phyloP scores from a whole-genome alignment of 768 basidiomycete species.

The Pseudohyphozyma bogoriensis region DNA sequence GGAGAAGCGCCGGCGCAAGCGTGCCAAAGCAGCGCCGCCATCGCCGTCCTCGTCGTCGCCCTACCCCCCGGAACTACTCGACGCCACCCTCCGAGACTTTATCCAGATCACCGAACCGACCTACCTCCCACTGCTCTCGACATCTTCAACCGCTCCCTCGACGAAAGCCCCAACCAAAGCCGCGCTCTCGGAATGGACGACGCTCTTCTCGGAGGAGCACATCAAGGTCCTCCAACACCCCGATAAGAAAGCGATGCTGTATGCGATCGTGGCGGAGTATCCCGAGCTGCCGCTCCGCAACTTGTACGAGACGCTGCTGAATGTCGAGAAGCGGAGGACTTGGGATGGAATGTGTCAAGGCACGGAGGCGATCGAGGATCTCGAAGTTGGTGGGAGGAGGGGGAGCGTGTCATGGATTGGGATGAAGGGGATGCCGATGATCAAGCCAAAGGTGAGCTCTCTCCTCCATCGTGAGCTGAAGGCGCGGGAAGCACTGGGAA shows the following conservation, averaged over 20 bases:
- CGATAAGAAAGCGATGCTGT: slow-evolving; percentile 18
- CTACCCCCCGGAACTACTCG: slow-evolving; percentile 20
- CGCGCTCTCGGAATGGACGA: slow-evolving; percentile 19
- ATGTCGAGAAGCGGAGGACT: slow-evolving; percentile 3
- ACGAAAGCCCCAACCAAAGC: neutral
- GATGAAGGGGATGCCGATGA: slow-evolving; percentile 30
- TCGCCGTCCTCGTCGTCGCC: neutral
- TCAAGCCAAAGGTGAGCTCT: slow-evolving; percentile 25
- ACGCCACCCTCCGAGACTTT: slow-evolving; percentile 26
- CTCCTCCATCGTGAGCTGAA: too few relatives aligned
- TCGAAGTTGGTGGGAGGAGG: slow-evolving; percentile 13
- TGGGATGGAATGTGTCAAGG: slow-evolving; percentile 29
- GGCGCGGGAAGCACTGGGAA: too few relatives aligned
- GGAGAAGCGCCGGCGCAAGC: neutral
- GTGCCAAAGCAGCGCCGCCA: neutral
- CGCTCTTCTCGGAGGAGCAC: slow-evolving; percentile 6
- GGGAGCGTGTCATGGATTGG: slow-evolving; percentile 25
- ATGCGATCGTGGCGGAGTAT: slow-evolving; percentile 21
- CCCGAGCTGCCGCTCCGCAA: slow-evolving; percentile 21
- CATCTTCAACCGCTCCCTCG: neutral
- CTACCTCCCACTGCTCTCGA: slow-evolving; percentile 11
- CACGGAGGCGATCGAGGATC: slow-evolving; percentile 20
- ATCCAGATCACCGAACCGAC: slow-evolving; percentile 19
- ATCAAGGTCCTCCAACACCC: slow-evolving; percentile 27
- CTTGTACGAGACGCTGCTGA: slow-evolving; percentile 24